Conservation (phyloP, 805 yeast species). For the Zygotorulaspora chibaensis region DNA sequence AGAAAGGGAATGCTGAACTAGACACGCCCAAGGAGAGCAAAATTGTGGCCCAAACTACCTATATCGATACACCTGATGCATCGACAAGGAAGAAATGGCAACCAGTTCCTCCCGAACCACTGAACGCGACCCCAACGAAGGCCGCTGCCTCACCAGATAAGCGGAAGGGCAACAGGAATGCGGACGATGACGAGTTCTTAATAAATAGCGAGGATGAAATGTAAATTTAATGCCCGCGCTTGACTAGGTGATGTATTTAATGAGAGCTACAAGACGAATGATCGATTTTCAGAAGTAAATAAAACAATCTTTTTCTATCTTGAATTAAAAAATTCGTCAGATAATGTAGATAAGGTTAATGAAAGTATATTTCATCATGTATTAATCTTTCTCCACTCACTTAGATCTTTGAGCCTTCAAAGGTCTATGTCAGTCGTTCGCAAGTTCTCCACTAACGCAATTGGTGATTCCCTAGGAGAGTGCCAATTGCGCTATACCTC, state of each 20-base stretch:
- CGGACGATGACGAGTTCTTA: constrained; percentile 30
- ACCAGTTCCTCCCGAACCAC: constrained; percentile 28
- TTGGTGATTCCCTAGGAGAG: no score
- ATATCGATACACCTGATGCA: constrained; percentile 32
- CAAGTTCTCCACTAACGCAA: no score
- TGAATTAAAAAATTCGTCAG: constrained; percentile 24
- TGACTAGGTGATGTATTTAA: neutral
- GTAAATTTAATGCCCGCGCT: constrained; percentile 4
- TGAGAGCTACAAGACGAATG: neutral
- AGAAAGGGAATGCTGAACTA: neutral
- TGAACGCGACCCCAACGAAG: constrained; percentile 28
- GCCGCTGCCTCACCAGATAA: constrained; percentile 12
- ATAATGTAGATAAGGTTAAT: constrained; percentile 37
- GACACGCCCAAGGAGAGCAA: constrained; percentile 11
- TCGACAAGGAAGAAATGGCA: constrained; percentile 25
- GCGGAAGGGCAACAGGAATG: constrained; percentile 11
- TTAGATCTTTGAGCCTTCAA: neutral
- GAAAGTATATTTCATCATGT: constrained; percentile 25
- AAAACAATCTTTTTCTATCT: constrained; percentile 7
- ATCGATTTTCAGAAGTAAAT: constrained; percentile 1
- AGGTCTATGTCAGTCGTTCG: neutral
- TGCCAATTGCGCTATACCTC: no score
- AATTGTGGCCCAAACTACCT: constrained; percentile 31
- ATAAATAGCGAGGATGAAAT: constrained; percentile 34
- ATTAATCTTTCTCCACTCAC: neutral